Percentiles rank a stretch among this genome's conserved stretches.
Conservation (phyloP, 345 rosid genomes). For the Rubroshorea leprosula region DNA sequence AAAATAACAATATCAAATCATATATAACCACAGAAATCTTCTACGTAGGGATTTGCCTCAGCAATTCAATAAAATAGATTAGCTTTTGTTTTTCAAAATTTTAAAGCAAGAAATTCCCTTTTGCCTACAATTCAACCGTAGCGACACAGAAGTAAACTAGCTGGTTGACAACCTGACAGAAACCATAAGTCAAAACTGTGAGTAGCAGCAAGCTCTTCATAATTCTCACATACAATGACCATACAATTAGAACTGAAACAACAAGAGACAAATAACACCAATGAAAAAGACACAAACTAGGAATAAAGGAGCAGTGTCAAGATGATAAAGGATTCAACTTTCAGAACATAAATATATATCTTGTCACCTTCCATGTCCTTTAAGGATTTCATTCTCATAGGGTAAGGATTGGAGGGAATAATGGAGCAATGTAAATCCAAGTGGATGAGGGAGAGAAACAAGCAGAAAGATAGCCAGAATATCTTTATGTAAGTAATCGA, state of each 20-base stretch:
- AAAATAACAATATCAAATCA: not conserved
- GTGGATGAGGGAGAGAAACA: not conserved
- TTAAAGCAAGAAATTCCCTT: slow-evolving; percentile 7
- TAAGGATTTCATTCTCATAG: slow-evolving; percentile 33
- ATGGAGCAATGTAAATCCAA: slow-evolving; percentile 18
- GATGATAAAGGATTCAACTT: slow-evolving; percentile 11
- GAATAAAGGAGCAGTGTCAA: slow-evolving; percentile 14
- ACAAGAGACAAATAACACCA: slow-evolving; percentile 3
- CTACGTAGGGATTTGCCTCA: not conserved
- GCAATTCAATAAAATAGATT: not conserved
- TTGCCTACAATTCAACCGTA: slow-evolving; percentile 13
- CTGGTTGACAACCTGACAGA: not conserved
- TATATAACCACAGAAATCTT: slow-evolving; percentile 6
- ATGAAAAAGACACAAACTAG: too few relatives aligned
- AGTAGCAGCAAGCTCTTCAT: not conserved
- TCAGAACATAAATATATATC: slow-evolving; percentile 17
- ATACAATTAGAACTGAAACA: slow-evolving; percentile 13
- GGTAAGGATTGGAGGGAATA: slow-evolving; percentile 26
- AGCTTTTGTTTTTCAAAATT: not conserved
- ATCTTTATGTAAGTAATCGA: not conserved
- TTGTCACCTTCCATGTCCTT: slow-evolving; percentile 34
- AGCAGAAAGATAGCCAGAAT: not conserved
- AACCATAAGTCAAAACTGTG: not conserved
- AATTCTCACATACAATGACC: not conserved
- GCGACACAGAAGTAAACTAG: slow-evolving; percentile 9